These are phyloP conservation scores for Rosa multiflora DNA, from an alignment of 306 rosid genomes.

Conservation along the genomic window DNA sequence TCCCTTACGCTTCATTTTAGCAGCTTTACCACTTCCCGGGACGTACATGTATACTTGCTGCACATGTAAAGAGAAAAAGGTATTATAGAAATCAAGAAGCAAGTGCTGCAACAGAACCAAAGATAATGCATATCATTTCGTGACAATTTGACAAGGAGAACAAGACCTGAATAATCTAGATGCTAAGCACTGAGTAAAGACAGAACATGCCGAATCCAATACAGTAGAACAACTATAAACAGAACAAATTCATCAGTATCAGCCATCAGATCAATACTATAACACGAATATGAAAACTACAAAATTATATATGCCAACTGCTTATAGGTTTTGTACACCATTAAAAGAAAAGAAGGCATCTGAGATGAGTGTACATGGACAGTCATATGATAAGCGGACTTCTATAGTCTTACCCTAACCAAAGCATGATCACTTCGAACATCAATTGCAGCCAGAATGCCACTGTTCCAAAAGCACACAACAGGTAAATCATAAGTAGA, in stretches of 20 bases:
- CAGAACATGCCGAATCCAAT: slow-evolving; percentile 83
- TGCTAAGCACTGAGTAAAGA: slow-evolving; percentile 63
- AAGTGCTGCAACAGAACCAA: not conserved
- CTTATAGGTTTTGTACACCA: not conserved
- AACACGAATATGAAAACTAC: not conserved
- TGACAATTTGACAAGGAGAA: not conserved
- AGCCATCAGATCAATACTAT: not conserved
- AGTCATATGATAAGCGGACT: not conserved
- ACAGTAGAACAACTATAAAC: slow-evolving; percentile 72
- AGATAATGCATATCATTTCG: not conserved
- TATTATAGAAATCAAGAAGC: slow-evolving; percentile 9
- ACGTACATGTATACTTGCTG: slow-evolving; percentile 98
- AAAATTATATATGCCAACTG: not conserved
- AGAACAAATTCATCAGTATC: slow-evolving; percentile 16
- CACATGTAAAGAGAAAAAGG: slow-evolving; percentile 18
- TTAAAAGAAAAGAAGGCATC: not conserved
- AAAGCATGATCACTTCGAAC: slow-evolving; percentile 44
- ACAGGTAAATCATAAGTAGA: slow-evolving; percentile 16
- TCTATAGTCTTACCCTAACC: slow-evolving; percentile 66
- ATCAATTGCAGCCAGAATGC: slow-evolving; percentile 83
- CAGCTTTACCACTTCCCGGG: slow-evolving; percentile 91
- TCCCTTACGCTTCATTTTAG: slow-evolving; percentile 68
- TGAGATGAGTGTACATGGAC: not conserved
- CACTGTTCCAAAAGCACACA: slow-evolving; percentile 57
- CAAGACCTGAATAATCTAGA: slow-evolving; percentile 91